Conservation (phyloP, 169 alveolate species). For the Perkinsus marinus region DNA sequence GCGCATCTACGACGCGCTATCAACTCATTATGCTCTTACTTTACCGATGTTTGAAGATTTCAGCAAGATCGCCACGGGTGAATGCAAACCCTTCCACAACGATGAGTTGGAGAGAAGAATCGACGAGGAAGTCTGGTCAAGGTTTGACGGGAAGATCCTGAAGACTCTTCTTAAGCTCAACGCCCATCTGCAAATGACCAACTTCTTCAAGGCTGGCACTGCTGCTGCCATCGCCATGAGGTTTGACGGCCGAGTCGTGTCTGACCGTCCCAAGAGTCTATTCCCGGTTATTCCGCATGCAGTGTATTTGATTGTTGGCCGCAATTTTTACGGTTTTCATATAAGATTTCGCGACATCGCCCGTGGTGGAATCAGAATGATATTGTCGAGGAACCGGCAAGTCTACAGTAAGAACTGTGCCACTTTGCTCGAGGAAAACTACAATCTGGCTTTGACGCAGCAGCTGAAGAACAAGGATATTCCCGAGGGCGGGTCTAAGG, state of each 20-base stretch:
- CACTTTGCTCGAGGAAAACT: slow-evolving; percentile 61
- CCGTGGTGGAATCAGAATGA: slow-evolving; percentile 63
- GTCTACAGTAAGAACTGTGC: slow-evolving; percentile 48
- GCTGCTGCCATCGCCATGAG: slow-evolving; percentile 17
- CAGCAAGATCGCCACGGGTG: neutral
- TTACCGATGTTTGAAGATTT: neutral
- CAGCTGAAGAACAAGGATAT: slow-evolving; percentile 60
- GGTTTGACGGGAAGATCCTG: neutral
- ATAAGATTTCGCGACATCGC: slow-evolving; percentile 56
- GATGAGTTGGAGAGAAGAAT: neutral
- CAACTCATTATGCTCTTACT: neutral
- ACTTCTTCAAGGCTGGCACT: slow-evolving; percentile 17
- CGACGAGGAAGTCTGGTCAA: neutral
- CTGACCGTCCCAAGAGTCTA: neutral
- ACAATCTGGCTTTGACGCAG: slow-evolving; percentile 57
- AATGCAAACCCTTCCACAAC: neutral
- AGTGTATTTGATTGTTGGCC: slow-evolving; percentile 50
- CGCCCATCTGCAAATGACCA: slow-evolving; percentile 11
- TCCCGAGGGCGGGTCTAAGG: slow-evolving; percentile 64
- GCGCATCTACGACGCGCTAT: neutral
- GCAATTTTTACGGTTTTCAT: slow-evolving; percentile 60
- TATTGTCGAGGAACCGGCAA: slow-evolving; percentile 42
- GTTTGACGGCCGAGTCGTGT: neutral
- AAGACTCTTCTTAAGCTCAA: slow-evolving; percentile 9
- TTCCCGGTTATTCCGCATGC: slow-evolving; percentile 48